phyloP scores from a whole-genome alignment of 805 yeast genomes.

The Saturnispora zaruensis region DNA sequence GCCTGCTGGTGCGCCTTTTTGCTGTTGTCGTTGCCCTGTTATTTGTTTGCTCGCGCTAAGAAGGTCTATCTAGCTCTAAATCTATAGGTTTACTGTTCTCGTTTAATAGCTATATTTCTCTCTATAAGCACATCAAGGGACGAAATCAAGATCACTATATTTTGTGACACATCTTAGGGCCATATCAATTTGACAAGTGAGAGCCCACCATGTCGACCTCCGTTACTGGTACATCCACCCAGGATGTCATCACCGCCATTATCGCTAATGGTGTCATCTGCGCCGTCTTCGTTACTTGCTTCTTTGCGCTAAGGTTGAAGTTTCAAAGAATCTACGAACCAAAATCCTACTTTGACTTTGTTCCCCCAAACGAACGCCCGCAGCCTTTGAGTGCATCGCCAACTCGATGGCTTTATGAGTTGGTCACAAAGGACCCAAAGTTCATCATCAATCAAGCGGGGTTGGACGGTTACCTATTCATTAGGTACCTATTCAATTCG shows the following conservation, averaged over 20 bases:
- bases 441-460: slow-evolving; percentile 83
- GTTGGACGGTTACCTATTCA: slow-evolving; percentile 86
- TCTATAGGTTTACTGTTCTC: neutral
- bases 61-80: neutral
- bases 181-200: neutral
- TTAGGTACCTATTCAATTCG: slow-evolving; percentile 63
- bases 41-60: neutral
- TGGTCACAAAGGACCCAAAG: slow-evolving; percentile 59
- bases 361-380: slow-evolving; percentile 53
- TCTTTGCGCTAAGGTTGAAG: slow-evolving; percentile 56
- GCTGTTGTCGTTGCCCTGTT: neutral
- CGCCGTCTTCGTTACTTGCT: slow-evolving; percentile 49
- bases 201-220: neutral
- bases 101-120: neutral
- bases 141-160: neutral
- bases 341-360: slow-evolving; percentile 56
- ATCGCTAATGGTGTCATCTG: slow-evolving; percentile 61
- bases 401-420: slow-evolving; percentile 57
- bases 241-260: slow-evolving; percentile 65
- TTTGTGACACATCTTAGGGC: neutral
- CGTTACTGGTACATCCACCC: slow-evolving; percentile 45
- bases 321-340: slow-evolving; percentile 78
- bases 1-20: neutral
- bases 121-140: neutral
- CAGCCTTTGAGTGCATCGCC: slow-evolving; percentile 65